Base-by-base conservation (phyloP, 306 rosid species). In the Erythrophleum fordii region DNA sequence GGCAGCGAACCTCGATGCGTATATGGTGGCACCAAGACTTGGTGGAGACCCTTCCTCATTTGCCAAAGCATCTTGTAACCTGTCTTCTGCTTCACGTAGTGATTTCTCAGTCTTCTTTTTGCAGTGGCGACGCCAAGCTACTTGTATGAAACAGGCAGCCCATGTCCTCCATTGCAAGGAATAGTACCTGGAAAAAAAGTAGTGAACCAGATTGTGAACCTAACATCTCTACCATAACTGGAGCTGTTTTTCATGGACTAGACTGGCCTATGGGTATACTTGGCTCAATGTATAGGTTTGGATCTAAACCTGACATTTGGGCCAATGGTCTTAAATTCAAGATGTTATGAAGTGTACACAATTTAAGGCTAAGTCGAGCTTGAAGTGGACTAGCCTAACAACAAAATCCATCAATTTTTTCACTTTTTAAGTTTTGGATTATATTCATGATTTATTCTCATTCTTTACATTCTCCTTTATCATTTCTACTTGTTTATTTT, bases 121-220 rank as follows among this genome's bases (percentile, higher is more conserved):
- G 51, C 80, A 64, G 71, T 84, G 81, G 6, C 89, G 70, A 6
- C 89, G 92, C 98, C 98, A 94, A 35, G 91, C 92, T 69, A 66
- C 90, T 89, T 94, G 97, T 84, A 94, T 86, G 72, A 79, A 87
- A 76, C 83, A 61, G 9, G 92, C 88, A 17, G 81, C 91, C 98
- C 98, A 92, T 72, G 91, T 89, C 73, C 83, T 89, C 98, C 98
- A 94, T 76, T 89, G 97, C 72, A 74, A 69, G 34, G 89, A 86
- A 79, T 79, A 86, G 68, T 55, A 79, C 75, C 89, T 86, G 62
- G 6, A 62, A 9, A 76, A 26, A 26, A n/a, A 77, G 48, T 37
- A 53, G 26, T 52, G 18, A 65, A 22, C 55, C 12, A 73, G 46
- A n/a, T 65, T 25, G 17, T 20, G 67, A 62, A 42, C 22, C 37